Evolutionary conservation across 345 rosid genomes (phyloP).

Genomic region (Aethionema arabicum): DNA sequence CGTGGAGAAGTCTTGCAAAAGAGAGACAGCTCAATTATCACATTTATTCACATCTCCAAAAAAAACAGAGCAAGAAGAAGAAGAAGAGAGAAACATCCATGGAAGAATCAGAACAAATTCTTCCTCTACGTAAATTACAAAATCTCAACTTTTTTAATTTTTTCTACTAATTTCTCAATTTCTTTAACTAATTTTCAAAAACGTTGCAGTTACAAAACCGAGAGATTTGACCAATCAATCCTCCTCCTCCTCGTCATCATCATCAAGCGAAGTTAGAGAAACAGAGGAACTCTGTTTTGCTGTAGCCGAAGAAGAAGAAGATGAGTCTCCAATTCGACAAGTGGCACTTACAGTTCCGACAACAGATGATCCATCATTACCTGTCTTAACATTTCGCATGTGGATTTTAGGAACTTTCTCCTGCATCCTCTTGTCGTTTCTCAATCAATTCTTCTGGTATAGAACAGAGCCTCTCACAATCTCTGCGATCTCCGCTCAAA

Average conservation of each 20-base stretch:
- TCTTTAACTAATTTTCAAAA: background rate
- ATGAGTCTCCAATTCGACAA: constrained; percentile 80
- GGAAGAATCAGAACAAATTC: constrained; percentile 40
- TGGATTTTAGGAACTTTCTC: constrained; percentile 88
- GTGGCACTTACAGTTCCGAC: constrained; percentile 91
- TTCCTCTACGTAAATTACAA: constrained; percentile 35
- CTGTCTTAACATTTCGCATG: constrained; percentile 86
- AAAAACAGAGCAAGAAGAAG: constrained; percentile 10
- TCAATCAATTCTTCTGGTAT: constrained; percentile 97
- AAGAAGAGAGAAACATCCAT: constrained; percentile 26
- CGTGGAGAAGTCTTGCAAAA: constrained; percentile 32
- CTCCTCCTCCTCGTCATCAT: constrained; percentile 25
- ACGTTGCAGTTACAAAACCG: constrained; percentile 25
- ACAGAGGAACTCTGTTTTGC: constrained; percentile 29
- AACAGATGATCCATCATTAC: constrained; percentile 81
- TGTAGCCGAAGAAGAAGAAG: constrained; percentile 38
- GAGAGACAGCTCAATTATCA: constrained; percentile 11
- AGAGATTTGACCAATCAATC: constrained; percentile 22
- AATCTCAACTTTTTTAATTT: background rate
- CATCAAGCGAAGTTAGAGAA: constrained; percentile 32
- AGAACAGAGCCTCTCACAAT: constrained; percentile 88
- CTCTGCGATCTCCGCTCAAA: constrained; percentile 95
- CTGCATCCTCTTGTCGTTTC: constrained; percentile 70
- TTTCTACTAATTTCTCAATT: background rate
- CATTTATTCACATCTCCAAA: constrained; percentile 13